Evolutionary conservation across 805 yeast genomes (phyloP), one percentile per base, ranked within the genome.

Genomic region (Cyberlindnera petersonii): DNA sequence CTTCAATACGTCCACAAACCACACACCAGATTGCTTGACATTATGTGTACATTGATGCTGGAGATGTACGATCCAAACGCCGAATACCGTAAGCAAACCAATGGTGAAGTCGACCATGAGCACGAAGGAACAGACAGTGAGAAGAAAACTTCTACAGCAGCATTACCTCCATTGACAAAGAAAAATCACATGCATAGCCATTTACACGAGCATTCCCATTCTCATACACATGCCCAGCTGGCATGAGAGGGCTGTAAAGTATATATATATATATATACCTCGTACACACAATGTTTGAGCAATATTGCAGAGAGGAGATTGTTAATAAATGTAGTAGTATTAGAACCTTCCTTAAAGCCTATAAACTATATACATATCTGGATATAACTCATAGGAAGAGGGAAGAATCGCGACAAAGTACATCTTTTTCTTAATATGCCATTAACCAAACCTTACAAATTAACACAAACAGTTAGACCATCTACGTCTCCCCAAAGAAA

Each of bases 11-110:
- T 37, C 15, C 58, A 53, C 35, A 45, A 33, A 24, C 43, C 42
- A 17, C 55, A 53, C 26, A 44, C 42, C 4, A 46, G 46, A 18
- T 41, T 52, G 28, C 22, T 52, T 15, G 57, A 52, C 27, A 47
- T 49, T 19, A 46, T 49, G 21, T 52, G 46, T 21, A 34, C 48
- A 3, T 24, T 50, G 11, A 29, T 52, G 37, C 28, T 43, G 16
- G 51, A 50, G 40, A 46, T 50, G 42, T 47, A 46, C 22, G 47
- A 44, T 16, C 35, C 39, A 13, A 36, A 34, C 11, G 42, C 28
- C 21, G 43, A 39, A 15, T 31, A 31, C 9, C 38, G 37, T 3
- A 32, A 38, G 17, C 18, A 10, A 3, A 15, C 26, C 13, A 20
- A 26, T 21, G 16, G 18, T 4, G 6, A n/a, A n/a, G n/a, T 14